Conservation (phyloP, 257 asterid genomes). For the Solanum infundibuliforme region DNA sequence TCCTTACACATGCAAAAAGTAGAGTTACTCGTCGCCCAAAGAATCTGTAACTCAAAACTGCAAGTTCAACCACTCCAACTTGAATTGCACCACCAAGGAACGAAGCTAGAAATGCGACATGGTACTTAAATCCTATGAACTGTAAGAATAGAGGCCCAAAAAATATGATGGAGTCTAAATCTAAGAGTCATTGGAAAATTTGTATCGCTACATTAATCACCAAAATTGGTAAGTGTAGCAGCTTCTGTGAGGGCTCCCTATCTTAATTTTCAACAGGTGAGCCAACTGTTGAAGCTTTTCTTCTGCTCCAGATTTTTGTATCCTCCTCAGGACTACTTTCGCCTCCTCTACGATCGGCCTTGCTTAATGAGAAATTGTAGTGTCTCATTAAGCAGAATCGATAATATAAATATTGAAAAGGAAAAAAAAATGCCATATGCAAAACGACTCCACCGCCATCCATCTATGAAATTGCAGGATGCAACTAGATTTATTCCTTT, state of each 20-base stretch:
- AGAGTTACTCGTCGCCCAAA: neutral
- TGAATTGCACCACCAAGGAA: neutral
- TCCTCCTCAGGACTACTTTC: neutral
- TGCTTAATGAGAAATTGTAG: neutral
- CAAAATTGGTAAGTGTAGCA: neutral
- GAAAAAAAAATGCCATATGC: neutral
- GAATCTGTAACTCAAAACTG: too few species aligned
- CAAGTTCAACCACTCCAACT: neutral
- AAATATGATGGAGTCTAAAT: too few species aligned
- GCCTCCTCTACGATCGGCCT: too few species aligned
- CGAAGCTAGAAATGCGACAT: neutral
- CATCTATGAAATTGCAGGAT: neutral
- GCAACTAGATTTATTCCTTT: neutral
- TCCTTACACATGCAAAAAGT: neutral
- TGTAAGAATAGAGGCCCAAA: neutral
- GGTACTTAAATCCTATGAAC: too few species aligned
- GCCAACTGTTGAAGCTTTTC: neutral
- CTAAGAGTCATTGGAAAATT: too few species aligned
- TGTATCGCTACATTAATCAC: too few species aligned
- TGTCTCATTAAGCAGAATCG: neutral
- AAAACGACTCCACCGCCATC: neutral
- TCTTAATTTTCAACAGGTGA: neutral
- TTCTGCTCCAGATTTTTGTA: neutral
- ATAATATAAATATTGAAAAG: too few species aligned
- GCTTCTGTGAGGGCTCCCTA: neutral